Evolutionary conservation across 2,329 filamentous ascomycete species (phyloP), one percentile per base, ranked within the genome.

Genomic region (Ascochyta lentis): DNA sequence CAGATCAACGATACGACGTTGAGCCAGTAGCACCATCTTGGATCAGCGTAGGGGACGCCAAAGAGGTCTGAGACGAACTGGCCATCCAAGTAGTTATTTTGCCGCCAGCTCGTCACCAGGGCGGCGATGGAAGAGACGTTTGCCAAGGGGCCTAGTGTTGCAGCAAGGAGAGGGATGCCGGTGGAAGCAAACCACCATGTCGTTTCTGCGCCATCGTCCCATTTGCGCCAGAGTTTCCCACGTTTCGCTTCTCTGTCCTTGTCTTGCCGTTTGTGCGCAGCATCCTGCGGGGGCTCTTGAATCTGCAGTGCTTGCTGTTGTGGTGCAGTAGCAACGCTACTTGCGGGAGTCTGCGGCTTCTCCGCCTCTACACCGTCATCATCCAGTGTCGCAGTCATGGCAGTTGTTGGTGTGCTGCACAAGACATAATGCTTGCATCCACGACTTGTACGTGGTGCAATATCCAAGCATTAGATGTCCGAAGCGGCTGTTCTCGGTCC

Each of bases 61-160:
- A 79, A 65, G 41, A 79, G 81, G 62, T 86, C 87, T 1, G 81
- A 71, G 5, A 81, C 77, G 0, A 70, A 66, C 9, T 59, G 79
- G 78, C 79, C 71, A 35, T 83, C 77, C 38, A 80, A 68, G 49
- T 81, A 79, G 3, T 81, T 76, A 44, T 80, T 79, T 70, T 88
- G 84, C 57, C 90, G 83, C 93, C 92, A 96, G 22, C 86, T 86
- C 26, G 86, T 87, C 1, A 91, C 90, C n/a, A 96, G 81, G 7
- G 92, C 91, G 58, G 90, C 92, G 55, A 96, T 92, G 54, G 89
- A 94, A 76, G 95, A 89, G 27, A 95, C 87, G 54, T 93, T 96
- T 3, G 93, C 93, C 9, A 96, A 84, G 0, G 93, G 93, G 0
- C 91, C 92, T 2, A 95, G 83, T 0, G 92, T 92, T 31, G 91